Evolutionary conservation across 2,329 filamentous ascomycete genomes (phyloP).

Genomic region (Sphaerulina populicola): DNA sequence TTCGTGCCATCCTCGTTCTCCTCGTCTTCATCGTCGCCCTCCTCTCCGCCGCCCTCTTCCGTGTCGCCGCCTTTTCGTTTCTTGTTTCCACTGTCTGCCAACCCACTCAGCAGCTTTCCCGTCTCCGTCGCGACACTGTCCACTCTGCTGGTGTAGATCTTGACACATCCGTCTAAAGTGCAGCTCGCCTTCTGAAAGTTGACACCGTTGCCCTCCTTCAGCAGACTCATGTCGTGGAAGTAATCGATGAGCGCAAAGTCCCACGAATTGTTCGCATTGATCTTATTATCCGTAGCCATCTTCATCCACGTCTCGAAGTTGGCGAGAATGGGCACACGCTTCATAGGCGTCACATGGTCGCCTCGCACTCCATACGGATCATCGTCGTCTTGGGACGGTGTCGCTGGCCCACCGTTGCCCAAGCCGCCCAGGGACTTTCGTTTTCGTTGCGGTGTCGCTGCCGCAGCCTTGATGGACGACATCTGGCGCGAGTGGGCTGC

Average conservation of each 20-base stretch:
- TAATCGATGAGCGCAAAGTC: slow-evolving; percentile 99
- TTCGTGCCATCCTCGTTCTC: slow-evolving; percentile 44
- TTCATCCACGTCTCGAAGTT: slow-evolving; percentile 99
- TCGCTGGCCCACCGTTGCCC: slow-evolving; percentile 41
- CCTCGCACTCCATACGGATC: slow-evolving; percentile 50
- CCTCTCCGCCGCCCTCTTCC: slow-evolving; percentile 47
- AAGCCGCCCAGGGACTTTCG: slow-evolving; percentile 27
- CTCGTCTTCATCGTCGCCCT: slow-evolving; percentile 55
- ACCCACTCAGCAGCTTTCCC: slow-evolving; percentile 82
- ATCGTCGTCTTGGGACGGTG: slow-evolving; percentile 49
- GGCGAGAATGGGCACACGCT: slow-evolving; percentile 86
- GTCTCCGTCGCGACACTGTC: slow-evolving; percentile 98
- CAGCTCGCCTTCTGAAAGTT: slow-evolving; percentile 99
- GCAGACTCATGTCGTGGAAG: slow-evolving; percentile 95
- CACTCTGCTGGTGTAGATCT: slow-evolving; percentile 97
- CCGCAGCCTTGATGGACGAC: slow-evolving; percentile 73
- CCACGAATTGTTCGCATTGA: slow-evolving; percentile 97
- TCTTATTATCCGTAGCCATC: slow-evolving; percentile 96
- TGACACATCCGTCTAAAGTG: slow-evolving; percentile 94
- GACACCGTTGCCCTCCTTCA: slow-evolving; percentile 92
- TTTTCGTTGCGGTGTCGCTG: slow-evolving; percentile 50
- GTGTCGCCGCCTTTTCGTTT: slow-evolving; percentile 48
- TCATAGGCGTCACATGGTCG: slow-evolving; percentile 82
- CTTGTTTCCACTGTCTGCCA: slow-evolving; percentile 73
- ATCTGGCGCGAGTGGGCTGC: slow-evolving; percentile 83